Percentiles rank a stretch among this genome's conserved stretches.
These are phyloP conservation scores for Yamadazyma kitorensis DNA, from an alignment of 805 yeast species.

Conservation along the genomic window DNA sequence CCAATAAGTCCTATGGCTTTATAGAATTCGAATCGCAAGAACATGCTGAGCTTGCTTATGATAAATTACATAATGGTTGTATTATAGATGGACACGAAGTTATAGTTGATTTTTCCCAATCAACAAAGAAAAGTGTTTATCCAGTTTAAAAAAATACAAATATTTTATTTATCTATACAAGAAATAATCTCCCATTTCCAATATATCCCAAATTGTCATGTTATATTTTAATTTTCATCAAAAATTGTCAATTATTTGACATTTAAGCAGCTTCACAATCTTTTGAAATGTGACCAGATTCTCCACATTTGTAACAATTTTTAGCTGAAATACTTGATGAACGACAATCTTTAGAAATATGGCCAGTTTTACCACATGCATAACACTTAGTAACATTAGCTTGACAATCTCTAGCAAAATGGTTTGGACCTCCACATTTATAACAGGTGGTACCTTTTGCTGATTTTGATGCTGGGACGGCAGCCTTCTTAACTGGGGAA, in stretches of 20 bases:
- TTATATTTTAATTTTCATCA: no score
- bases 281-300: slow-evolving; percentile 84
- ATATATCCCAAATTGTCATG: background rate
- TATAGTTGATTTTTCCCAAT: slow-evolving; percentile 66
- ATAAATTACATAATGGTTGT: slow-evolving; percentile 54
- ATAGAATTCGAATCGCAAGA: slow-evolving; percentile 44
- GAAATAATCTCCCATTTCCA: background rate
- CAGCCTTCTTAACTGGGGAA: slow-evolving; percentile 3
- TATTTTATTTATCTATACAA: background rate
- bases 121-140: slow-evolving; percentile 10
- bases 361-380: slow-evolving; percentile 90
- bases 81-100: slow-evolving; percentile 63
- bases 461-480: slow-evolving; percentile 27
- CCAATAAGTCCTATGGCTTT: slow-evolving; percentile 26
- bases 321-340: slow-evolving; percentile 51
- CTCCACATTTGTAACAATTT: slow-evolving; percentile 72
- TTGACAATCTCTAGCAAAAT: slow-evolving; percentile 88
- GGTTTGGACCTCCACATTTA: slow-evolving; percentile 93
- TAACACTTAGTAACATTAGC: slow-evolving; percentile 74
- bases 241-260: background rate
- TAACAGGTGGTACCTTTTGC: slow-evolving; percentile 56
- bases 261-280: slow-evolving; percentile 49
- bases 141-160: no score
- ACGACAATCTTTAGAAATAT: slow-evolving; percentile 78
- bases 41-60: slow-evolving; percentile 61